Evolutionary conservation across 345 rosid species (phyloP).

Genomic region (Excoecaria agallocha): DNA sequence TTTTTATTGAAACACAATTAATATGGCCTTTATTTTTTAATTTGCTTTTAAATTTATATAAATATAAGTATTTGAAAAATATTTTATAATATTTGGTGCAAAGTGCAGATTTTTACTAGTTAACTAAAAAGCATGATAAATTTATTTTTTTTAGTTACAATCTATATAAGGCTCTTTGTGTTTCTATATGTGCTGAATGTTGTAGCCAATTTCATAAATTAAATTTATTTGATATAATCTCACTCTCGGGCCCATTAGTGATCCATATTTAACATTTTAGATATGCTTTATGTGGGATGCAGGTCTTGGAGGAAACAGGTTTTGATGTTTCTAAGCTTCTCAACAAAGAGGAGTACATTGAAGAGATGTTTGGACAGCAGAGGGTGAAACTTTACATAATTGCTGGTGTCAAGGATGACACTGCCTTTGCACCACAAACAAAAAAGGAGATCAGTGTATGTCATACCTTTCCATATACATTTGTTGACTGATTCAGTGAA

Average conservation of each 20-base stretch:
- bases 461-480: conserved; percentile 7
- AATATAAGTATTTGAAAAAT: too few relatives aligned
- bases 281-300: conserved; percentile 21
- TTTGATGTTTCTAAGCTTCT: conserved; percentile 82
- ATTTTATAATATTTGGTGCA: too few relatives aligned
- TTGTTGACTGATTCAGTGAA: not conserved
- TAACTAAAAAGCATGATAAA: too few relatives aligned
- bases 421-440: conserved; percentile 90
- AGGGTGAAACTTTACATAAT: conserved; percentile 91
- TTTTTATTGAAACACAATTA: too few relatives aligned
- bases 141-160: too few relatives aligned
- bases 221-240: not conserved
- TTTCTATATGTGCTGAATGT: not conserved
- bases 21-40: too few relatives aligned
- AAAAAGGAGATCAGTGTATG: conserved; percentile 99
- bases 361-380: conserved; percentile 85
- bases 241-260: not conserved
- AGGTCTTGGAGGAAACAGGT: conserved; percentile 97
- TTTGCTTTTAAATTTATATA: too few relatives aligned
- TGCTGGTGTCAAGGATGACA: conserved; percentile 86
- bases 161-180: not conserved
- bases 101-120: too few relatives aligned
- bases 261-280: not conserved
- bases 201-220: conserved; percentile 11
- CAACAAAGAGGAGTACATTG: conserved; percentile 78